A percentile compares a stretch with the other conserved stretches of the same genome.
These are phyloP conservation scores for Penicillium capsulatum DNA, from an alignment of 2,329 filamentous ascomycete genomes.

Conservation along the genomic window DNA sequence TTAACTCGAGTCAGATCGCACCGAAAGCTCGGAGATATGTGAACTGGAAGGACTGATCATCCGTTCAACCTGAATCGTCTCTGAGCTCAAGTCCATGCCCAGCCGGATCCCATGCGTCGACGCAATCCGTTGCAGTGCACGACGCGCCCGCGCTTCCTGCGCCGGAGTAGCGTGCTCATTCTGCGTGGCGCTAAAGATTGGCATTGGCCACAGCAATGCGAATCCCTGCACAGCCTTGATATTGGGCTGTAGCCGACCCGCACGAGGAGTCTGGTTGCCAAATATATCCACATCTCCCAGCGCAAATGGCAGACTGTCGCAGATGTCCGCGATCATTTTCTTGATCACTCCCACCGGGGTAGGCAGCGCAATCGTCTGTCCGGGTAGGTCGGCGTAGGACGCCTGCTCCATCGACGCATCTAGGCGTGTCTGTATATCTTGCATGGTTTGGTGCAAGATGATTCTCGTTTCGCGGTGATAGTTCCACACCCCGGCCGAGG, in stretches of 20 bases:
- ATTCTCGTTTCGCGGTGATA: too few relatives aligned
- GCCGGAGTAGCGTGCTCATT: slow-evolving; percentile 5
- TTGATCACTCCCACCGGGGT: too few relatives aligned
- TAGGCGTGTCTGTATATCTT: too few relatives aligned
- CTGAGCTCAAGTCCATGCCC: slow-evolving; percentile 2
- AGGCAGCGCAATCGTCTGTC: too few relatives aligned
- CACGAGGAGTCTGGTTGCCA: neutral
- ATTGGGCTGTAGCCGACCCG: neutral
- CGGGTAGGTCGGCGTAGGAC: neutral
- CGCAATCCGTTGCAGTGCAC: slow-evolving; percentile 1
- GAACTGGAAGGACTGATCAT: neutral
- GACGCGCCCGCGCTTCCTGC: neutral
- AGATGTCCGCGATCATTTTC: too few relatives aligned
- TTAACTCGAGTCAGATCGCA: neutral
- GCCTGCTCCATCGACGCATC: too few relatives aligned
- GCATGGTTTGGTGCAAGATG: too few relatives aligned
- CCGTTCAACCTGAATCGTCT: neutral
- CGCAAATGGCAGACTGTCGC: too few relatives aligned
- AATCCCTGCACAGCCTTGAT: slow-evolving; percentile 5
- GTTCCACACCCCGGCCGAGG: too few relatives aligned
- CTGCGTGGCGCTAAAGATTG: slow-evolving; percentile 2
- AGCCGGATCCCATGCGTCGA: slow-evolving; percentile 3
- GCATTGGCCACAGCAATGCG: slow-evolving; percentile 5
- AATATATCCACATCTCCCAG: neutral
- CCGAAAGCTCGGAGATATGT: neutral